These are phyloP conservation scores for Yarrowia sp. DNA, from an alignment of 805 yeast genomes.

Conservation along the genomic window DNA sequence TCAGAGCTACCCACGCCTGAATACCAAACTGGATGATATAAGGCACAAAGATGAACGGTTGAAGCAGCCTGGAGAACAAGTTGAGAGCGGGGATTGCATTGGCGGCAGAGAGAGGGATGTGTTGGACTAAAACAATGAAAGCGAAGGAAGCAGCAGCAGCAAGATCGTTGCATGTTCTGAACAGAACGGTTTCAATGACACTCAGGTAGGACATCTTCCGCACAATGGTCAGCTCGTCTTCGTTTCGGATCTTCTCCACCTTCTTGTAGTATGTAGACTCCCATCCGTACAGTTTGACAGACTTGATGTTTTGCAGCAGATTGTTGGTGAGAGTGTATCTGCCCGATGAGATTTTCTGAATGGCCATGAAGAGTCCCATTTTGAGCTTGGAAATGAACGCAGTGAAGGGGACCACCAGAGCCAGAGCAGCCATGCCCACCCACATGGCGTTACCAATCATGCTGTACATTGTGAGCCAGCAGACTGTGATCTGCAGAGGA, in stretches of 20 bases:
- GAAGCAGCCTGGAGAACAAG: background rate
- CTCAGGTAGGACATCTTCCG: background rate
- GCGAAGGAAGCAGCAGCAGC: background rate
- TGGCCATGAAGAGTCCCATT: background rate
- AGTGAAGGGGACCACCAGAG: background rate
- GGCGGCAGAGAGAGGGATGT: background rate
- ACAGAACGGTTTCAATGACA: background rate
- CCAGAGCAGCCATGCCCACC: background rate
- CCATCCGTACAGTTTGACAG: slow-evolving; percentile 11
- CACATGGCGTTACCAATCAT: slow-evolving; percentile 13
- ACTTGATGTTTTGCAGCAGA: slow-evolving; percentile 7
- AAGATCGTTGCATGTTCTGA: background rate
- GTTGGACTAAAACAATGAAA: background rate
- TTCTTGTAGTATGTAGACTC: background rate
- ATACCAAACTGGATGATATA: background rate
- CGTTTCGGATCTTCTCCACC: background rate
- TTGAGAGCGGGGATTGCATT: background rate
- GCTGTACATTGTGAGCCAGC: slow-evolving; percentile 18
- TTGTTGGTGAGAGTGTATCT: slow-evolving; percentile 4
- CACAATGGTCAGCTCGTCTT: background rate
- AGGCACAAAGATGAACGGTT: background rate
- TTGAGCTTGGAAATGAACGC: background rate
- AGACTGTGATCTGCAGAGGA: background rate
- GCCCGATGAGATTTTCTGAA: background rate
- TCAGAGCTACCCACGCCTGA: background rate